Evolutionary conservation across 2,329 filamentous ascomycete species (phyloP), one percentile per base, ranked within the genome.

Genomic region (Coniochaeta prunicola): DNA sequence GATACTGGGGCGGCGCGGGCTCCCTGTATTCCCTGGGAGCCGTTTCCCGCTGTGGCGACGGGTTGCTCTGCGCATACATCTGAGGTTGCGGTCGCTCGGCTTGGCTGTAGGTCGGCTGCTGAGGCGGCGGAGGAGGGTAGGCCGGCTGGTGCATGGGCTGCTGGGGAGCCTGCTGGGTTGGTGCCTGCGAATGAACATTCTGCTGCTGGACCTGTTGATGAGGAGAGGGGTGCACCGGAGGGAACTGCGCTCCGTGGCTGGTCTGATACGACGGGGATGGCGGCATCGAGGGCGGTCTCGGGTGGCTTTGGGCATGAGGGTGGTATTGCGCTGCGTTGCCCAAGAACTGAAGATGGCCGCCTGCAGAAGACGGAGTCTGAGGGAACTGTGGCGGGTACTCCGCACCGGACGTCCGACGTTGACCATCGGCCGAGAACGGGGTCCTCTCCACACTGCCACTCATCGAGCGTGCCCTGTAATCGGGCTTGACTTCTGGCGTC

Each of bases 311-410:
- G 17, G 64, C 63, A 19, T 66, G 65, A 21, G 64, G 63, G 26
- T 50, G 45, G 56, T 64, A 66, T 40, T 68, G 66, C 6, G 65
- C 56, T 50, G 64, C 66, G 6, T 62, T 59, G 36, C 66, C 66
- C 13, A 68, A 56, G 59, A 68, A 66, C 21, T 65, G 64, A 19
- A 70, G 67, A 40, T 70, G 68, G 8, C 67, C 65, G 17, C 63
- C 62, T 1, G 64, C 36, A 33, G 61, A 55, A n/a, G 8, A 59
- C 53, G 58, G 59, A 63, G 59, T 65, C 61, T 19, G 65, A 0
- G 68, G 65, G 40, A 67, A 69, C 34, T 67, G 66, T 10, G 71
- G 62, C 26, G 64, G 66, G 57, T 71, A 72, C 30, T 73, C 71
- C 40, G 60, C 63, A 24, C 65, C 66, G 0, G 72, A 73, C 7